Evolutionary conservation across 1,284 basidiomycete genomes (phyloP).

Genomic region (Microbotryum violaceum): DNA sequence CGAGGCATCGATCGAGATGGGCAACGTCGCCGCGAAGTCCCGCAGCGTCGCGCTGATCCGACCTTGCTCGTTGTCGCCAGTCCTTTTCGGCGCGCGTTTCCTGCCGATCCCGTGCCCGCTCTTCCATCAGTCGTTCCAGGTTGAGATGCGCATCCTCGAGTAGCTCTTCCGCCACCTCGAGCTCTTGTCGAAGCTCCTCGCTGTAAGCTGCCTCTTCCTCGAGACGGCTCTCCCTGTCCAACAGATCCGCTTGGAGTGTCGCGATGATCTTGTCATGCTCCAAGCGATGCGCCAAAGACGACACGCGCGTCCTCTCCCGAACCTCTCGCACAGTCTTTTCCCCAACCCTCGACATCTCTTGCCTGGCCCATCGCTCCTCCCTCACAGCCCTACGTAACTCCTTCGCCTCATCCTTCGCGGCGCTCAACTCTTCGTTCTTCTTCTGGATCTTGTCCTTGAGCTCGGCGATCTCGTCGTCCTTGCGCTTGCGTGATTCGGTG

Average conservation of each 20-base stretch:
- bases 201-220: constrained; percentile 10
- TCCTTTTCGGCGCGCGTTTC: constrained; percentile 22
- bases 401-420: neutral
- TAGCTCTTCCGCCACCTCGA: neutral
- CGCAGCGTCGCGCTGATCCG: constrained; percentile 15
- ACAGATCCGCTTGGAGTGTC: constrained; percentile 6
- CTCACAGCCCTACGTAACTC: neutral
- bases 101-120: constrained; percentile 8
- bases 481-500: constrained; percentile 16
- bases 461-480: constrained; percentile 16
- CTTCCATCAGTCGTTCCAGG: neutral
- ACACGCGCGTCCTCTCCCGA: neutral
- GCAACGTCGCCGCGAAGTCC: constrained; percentile 12
- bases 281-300: neutral
- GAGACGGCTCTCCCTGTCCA: constrained; percentile 14
- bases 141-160: neutral
- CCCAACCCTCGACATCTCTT: neutral
- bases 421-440: neutral
- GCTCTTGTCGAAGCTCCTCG: constrained; percentile 6
- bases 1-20: neutral
- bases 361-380: constrained; percentile 1
- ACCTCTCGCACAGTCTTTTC: neutral
- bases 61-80: constrained; percentile 26
- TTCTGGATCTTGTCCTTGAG: neutral
- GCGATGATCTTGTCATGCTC: neutral